Percentiles rank a stretch among this genome's conserved stretches.
phyloP scores from a whole-genome alignment of 2,329 filamentous ascomycete genomes.

The Epicoccum nigrum region DNA sequence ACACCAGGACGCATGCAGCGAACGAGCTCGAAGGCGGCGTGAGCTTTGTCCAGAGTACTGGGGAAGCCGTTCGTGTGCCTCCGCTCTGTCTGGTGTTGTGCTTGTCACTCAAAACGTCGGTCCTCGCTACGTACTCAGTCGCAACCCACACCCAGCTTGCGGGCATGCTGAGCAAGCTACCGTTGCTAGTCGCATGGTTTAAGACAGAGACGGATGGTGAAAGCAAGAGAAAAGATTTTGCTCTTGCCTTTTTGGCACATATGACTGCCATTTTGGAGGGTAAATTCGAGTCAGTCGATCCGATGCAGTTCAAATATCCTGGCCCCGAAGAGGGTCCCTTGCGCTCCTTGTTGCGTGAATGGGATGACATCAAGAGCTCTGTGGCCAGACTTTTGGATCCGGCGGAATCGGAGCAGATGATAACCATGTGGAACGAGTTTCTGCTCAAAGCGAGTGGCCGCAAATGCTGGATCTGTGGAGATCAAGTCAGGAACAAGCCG shows the following conservation, averaged over 20 bases:
- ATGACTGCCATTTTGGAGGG: slow-evolving; percentile 20
- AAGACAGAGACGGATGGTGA: slow-evolving; percentile 20
- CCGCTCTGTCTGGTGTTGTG: slow-evolving; percentile 23
- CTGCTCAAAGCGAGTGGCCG: slow-evolving; percentile 9
- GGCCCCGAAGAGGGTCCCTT: slow-evolving; percentile 10
- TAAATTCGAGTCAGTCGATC: slow-evolving; percentile 6
- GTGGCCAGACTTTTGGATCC: slow-evolving; percentile 14
- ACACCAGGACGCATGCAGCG: neutral
- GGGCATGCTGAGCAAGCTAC: slow-evolving; percentile 15
- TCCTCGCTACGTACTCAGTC: slow-evolving; percentile 16
- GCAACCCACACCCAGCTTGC: slow-evolving; percentile 15
- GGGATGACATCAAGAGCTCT: slow-evolving; percentile 23
- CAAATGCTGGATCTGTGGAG: slow-evolving; percentile 21
- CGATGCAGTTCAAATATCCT: neutral
- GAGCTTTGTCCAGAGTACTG: slow-evolving; percentile 18
- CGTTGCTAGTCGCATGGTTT: slow-evolving; percentile 23
- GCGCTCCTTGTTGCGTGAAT: slow-evolving; percentile 8
- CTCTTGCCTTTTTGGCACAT: slow-evolving; percentile 1
- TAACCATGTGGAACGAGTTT: slow-evolving; percentile 16
- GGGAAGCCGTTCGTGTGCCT: slow-evolving; percentile 24
- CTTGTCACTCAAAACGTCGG: slow-evolving; percentile 12
- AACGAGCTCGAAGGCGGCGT: slow-evolving; percentile 24
- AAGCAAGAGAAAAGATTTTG: slow-evolving; percentile 15
- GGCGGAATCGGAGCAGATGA: slow-evolving; percentile 7
- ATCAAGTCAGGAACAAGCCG: slow-evolving; percentile 4